Evolutionary conservation across 768 basidiomycete genomes (phyloP).

Genomic region (Boletus barrowsii): DNA sequence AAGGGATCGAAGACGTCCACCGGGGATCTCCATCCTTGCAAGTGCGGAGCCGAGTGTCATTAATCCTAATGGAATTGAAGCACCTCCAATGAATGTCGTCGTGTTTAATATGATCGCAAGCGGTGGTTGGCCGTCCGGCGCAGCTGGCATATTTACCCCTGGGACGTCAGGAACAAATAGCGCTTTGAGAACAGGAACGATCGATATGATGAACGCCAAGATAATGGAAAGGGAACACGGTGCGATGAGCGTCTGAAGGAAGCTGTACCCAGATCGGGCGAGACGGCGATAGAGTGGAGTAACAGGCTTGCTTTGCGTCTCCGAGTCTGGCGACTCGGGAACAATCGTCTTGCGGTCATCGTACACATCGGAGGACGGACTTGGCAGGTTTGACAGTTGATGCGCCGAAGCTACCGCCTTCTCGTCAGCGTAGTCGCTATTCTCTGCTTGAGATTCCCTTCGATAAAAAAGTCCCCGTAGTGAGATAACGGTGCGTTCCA

Average conservation of each 20-base stretch:
- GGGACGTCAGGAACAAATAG: conserved; percentile 50
- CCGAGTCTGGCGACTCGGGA: neutral
- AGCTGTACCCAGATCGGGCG: conserved; percentile 1
- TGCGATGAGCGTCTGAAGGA: conserved; percentile 39
- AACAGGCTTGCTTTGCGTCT: neutral
- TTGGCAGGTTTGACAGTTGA: neutral
- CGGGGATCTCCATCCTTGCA: conserved; percentile 54
- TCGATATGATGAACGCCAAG: conserved; percentile 51
- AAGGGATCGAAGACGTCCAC: conserved; percentile 41
- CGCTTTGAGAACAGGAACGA: conserved; percentile 56
- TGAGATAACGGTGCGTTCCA: conserved; percentile 10
- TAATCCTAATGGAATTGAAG: conserved; percentile 61
- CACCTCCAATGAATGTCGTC: conserved; percentile 55
- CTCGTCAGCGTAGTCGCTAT: conserved; percentile 4
- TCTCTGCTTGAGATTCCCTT: neutral
- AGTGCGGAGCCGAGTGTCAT: conserved; percentile 62
- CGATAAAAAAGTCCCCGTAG: neutral
- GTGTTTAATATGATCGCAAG: conserved; percentile 60
- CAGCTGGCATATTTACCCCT: conserved; percentile 42
- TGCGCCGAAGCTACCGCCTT: neutral
- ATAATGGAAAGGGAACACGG: conserved; percentile 56
- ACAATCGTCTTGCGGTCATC: neutral
- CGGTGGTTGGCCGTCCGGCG: conserved; percentile 67
- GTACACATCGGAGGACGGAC: neutral
- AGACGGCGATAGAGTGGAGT: conserved; percentile 7